phyloP scores from a whole-genome alignment of 345 rosid species.

The Angophora floribunda region DNA sequence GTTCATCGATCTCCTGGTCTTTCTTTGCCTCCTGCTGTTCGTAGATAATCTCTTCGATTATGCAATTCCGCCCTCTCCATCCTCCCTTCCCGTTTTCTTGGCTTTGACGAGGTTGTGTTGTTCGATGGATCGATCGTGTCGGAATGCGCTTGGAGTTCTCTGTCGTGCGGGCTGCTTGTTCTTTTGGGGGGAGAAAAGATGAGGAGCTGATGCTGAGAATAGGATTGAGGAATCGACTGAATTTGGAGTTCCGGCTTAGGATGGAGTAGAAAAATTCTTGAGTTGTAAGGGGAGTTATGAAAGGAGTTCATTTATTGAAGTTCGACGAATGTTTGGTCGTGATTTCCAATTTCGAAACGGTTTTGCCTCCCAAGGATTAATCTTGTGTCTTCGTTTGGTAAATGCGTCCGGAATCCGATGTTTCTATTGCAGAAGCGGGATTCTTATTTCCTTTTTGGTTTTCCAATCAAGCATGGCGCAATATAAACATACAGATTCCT shows the following conservation, averaged over 20 bases:
- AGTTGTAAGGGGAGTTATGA: background rate
- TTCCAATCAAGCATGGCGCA: background rate
- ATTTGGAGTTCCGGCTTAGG: background rate
- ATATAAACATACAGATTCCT: background rate
- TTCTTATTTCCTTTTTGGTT: background rate
- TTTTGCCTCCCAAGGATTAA: background rate
- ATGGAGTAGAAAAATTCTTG: background rate
- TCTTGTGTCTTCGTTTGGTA: background rate
- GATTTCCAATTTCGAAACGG: background rate
- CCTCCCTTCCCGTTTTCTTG: background rate
- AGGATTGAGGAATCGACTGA: background rate
- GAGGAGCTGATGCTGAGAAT: background rate
- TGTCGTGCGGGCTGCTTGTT: background rate
- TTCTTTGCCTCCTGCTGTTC: background rate
- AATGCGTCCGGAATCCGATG: background rate
- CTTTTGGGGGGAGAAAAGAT: background rate
- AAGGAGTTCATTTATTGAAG: background rate
- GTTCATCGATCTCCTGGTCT: background rate
- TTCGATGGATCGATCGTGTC: background rate
- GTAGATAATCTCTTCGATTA: background rate
- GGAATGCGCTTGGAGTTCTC: background rate
- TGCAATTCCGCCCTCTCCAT: background rate
- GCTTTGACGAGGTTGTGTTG: background rate
- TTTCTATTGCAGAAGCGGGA: background rate
- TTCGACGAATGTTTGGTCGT: background rate